Base-by-base conservation (phyloP, 257 asterid species). In the Nicotiana obtusifolia region DNA sequence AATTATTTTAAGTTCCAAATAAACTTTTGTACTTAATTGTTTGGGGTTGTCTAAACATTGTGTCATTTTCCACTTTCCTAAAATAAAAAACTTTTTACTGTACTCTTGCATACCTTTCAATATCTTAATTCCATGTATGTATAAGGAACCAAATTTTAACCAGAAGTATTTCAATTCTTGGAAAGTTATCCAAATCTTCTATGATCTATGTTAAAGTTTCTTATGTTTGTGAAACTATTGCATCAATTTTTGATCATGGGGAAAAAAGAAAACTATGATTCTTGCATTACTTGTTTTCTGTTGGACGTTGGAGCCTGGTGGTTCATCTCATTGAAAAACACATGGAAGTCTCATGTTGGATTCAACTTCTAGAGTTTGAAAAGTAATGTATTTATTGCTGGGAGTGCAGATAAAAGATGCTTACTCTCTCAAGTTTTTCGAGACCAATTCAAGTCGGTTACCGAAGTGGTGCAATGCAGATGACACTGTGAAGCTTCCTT, bases 381-480 rank as follows among this genome's bases (percentile, higher is more conserved):
- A 75, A 75, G 44, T 75, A 49, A 49, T 10, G 0, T 17, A 41
- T 65, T 80, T 57, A 11, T 68, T 17, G 69, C 71, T 31, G n/a
- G 67, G 81, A 35, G 37, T 86, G 84, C 98, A 95, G 99, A 92
- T 95, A 85, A 93, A 92, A 88, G 99, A 95, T 81, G 98, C 97
- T 3, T 95, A 95, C 88, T 78, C 89, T 5, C 89, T 95, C 81
- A 95, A 91, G 65, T 84, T 92, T 79, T 93, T 89, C 10, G 99
- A 93, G 47, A 89, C 86, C 88, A 86, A 95, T 84, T 85, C 92
- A 47, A 91, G 94, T 83, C 94, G 88, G 26, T 87, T 95, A 90
- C 99, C 99, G 0, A 82, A 84, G 86, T 95, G 99, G 99, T 95
- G 99, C 91, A 93, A 92, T 64, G 95, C 91, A 5, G 95, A 85